These are phyloP conservation scores for Quercus agrifolia DNA, from an alignment of 306 rosid genomes.

Conservation along the genomic window DNA sequence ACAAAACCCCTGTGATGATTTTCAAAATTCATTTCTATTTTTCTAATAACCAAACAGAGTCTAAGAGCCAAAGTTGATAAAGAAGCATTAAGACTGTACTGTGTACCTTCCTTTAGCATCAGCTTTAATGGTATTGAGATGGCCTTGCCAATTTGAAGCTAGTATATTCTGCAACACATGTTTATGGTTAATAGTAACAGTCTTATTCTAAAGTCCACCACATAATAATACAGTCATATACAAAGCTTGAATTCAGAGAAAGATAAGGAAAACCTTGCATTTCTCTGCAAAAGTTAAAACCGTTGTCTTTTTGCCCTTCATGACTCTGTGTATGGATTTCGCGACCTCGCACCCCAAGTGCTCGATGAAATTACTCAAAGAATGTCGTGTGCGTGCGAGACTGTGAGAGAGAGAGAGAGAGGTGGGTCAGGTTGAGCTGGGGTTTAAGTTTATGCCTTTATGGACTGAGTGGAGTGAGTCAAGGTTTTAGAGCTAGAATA, in stretches of 20 bases:
- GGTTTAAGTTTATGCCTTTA: neutral
- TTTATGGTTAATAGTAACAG: neutral
- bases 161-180: conserved; percentile 56
- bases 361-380: conserved; percentile 30
- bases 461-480: no score
- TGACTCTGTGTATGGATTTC: conserved; percentile 5
- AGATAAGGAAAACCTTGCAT: conserved; percentile 57
- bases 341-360: conserved; percentile 37
- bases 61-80: neutral
- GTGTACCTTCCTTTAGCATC: conserved; percentile 87
- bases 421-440: neutral
- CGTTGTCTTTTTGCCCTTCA: conserved; percentile 53
- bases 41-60: neutral
- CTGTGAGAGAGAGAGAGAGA: neutral
- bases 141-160: conserved; percentile 85
- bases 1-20: neutral
- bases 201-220: neutral
- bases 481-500: neutral
- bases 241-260: neutral
- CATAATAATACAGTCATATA: neutral
- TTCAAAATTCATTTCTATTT: neutral
- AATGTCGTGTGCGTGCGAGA: neutral
- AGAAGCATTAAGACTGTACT: neutral
- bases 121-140: conserved; percentile 75
- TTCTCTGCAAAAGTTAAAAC: conserved; percentile 68